Evolutionary conservation across 1,139 yeast genomes (phyloP).

Genomic region (Geotrichum europaeum): DNA sequence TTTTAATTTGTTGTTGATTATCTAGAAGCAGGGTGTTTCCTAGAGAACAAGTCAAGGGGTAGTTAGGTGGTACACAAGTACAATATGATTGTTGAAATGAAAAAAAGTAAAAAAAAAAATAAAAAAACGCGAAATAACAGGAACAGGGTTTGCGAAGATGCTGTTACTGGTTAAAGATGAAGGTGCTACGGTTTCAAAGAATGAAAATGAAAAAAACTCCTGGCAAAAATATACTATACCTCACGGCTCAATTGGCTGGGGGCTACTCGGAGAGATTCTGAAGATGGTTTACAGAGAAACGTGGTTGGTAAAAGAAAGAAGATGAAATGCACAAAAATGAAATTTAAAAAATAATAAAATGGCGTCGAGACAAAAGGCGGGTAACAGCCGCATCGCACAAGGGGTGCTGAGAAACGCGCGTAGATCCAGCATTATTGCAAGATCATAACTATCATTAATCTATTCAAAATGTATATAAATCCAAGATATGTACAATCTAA

Average conservation of each 20-base stretch:
- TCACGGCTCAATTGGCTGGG: background rate
- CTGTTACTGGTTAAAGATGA: too few species aligned
- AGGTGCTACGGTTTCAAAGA: too few species aligned
- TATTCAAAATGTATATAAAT: background rate
- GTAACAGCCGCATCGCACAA: background rate
- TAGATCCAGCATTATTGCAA: background rate
- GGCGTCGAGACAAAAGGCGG: background rate
- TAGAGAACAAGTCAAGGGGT: background rate
- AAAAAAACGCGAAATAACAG: background rate
- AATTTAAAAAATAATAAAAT: background rate
- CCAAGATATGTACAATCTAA: background rate
- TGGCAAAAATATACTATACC: background rate
- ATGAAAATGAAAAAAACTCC: too few species aligned
- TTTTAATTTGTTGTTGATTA: background rate
- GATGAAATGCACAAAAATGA: background rate
- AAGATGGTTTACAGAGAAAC: background rate
- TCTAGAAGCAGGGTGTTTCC: background rate
- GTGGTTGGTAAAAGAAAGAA: background rate
- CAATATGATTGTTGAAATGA: background rate
- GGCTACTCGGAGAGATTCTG: background rate
- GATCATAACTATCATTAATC: background rate
- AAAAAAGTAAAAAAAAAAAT: background rate
- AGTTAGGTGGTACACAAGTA: background rate
- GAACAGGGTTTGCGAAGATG: too few species aligned
- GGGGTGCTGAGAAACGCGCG: background rate